Evolutionary conservation across 164 flowering plant genomes (phyloP).

Genomic region (Brasenia schreberi): DNA sequence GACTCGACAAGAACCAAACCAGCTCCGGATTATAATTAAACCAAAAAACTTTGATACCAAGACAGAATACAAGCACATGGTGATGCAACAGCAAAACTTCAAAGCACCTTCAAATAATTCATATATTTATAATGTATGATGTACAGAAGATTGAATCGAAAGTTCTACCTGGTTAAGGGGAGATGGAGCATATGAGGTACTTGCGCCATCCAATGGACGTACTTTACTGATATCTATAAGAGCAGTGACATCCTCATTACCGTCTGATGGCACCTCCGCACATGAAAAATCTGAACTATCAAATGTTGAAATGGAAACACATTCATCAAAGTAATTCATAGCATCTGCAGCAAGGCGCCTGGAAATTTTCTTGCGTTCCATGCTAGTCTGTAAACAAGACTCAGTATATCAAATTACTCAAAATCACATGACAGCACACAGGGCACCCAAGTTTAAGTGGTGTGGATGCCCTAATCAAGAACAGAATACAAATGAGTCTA

Average conservation of each 20-base stretch:
- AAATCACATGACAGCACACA: background rate
- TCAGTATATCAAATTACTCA: background rate
- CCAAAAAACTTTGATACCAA: too few relatives aligned
- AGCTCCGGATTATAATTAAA: too few relatives aligned
- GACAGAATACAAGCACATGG: too few relatives aligned
- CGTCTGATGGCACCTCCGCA: slow-evolving; percentile 43
- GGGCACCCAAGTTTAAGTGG: background rate
- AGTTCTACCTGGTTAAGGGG: background rate
- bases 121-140: too few relatives aligned
- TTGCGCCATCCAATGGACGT: slow-evolving; percentile 17
- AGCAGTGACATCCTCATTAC: slow-evolving; percentile 11
- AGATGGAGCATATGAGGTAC: slow-evolving; percentile 5
- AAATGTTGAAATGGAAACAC: slow-evolving; percentile 85
- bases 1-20: too few relatives aligned
- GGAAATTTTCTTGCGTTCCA: slow-evolving; percentile 66
- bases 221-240: slow-evolving; percentile 8
- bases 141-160: too few relatives aligned
- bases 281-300: slow-evolving; percentile 86
- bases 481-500: background rate
- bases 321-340: slow-evolving; percentile 84
- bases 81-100: too few relatives aligned
- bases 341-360: slow-evolving; percentile 68
- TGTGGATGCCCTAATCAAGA: background rate
- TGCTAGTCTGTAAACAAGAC: slow-evolving; percentile 40
- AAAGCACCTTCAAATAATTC: too few relatives aligned